Conservation (phyloP, 23 red algal species). For the Gracilaria domingensis region DNA sequence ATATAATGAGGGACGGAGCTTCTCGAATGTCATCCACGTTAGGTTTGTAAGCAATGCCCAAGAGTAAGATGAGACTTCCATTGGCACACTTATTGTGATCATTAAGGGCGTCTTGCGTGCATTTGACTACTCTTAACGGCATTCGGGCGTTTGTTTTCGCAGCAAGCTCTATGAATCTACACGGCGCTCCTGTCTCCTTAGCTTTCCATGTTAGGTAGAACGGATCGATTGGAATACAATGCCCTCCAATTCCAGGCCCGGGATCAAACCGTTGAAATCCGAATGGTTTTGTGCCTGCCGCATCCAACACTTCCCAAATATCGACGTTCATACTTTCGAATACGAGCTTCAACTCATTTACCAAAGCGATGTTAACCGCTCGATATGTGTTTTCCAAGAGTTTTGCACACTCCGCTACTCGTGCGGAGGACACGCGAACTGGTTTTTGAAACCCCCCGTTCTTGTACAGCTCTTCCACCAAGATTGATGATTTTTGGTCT, state of each 20-base stretch:
- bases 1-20: constrained; percentile 76
- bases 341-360: constrained; percentile 86
- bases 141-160: constrained; percentile 72
- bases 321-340: constrained; percentile 82
- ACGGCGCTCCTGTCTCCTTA: constrained; percentile 69
- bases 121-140: constrained; percentile 66
- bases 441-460: constrained; percentile 59
- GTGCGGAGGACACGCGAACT: constrained; percentile 72
- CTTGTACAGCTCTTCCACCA: constrained; percentile 72
- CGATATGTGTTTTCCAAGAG: constrained; percentile 85
- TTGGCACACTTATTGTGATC: constrained; percentile 56
- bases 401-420: constrained; percentile 90
- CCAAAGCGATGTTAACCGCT: constrained; percentile 88
- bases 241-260: constrained; percentile 86
- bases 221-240: constrained; percentile 88
- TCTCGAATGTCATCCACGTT: constrained; percentile 87
- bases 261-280: constrained; percentile 87
- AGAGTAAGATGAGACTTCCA: constrained; percentile 66
- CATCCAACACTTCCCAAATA: constrained; percentile 87
- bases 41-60: constrained; percentile 85
- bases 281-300: constrained; percentile 88
- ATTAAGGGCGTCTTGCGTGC: constrained; percentile 74
- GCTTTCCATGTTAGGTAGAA: constrained; percentile 94
- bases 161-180: constrained; percentile 79
- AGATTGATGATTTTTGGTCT: constrained; percentile 51